Base-by-base conservation (phyloP, 148 eudicot species). In the Limonium bicolor region DNA sequence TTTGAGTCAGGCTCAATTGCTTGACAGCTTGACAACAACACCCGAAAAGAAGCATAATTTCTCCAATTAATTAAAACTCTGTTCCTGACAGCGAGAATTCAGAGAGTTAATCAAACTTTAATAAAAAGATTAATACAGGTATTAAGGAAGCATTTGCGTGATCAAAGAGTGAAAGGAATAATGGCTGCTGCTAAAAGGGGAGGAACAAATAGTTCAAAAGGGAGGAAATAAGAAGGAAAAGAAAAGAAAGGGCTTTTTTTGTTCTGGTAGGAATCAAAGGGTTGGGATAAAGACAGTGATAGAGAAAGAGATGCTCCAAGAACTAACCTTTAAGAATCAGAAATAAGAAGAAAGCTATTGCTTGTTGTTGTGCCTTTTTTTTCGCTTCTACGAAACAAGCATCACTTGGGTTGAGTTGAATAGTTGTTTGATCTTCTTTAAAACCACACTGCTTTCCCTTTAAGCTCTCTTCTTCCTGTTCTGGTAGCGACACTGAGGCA, bases 321-420 rank as follows among this genome's bases (percentile, higher is more conserved):
- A 55, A 68, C 68, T 38, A 58, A 76, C 71, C 84, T 76, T 77
- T 67, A 67, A 42, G 63, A 37, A 39, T 54, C 63, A 53, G 48
- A 56, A 58, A 58, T 40, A 4, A 7, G n/a, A n/a, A 55, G 61
- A n/a, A 54, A 59, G 47, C 52, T 55, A n/a, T n/a, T n/a, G n/a
- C n/a, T n/a, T n/a, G n/a, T n/a, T n/a, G n/a, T n/a, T 35, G 58
- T 27, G 54, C 25, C 30, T n/a, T 49, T 63, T 71, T 61, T 24
- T 16, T 39, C 50, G 38, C 35, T 12, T 24, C 67, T 65, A 67
- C 69, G 36, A 71, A 54, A 51, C 50, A 50, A 47, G 16, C 12
- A n/a, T 38, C 5, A 11, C 33, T 29, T 29, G 12, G 12, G 12
- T 29, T n/a, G 7, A n/a, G n/a, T 29, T n/a, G 12, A 29, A 29